Evolutionary conservation across 106 monocot species (phyloP), one percentile per base, ranked within the genome.

Genomic region (Phalaenopsis equestris): DNA sequence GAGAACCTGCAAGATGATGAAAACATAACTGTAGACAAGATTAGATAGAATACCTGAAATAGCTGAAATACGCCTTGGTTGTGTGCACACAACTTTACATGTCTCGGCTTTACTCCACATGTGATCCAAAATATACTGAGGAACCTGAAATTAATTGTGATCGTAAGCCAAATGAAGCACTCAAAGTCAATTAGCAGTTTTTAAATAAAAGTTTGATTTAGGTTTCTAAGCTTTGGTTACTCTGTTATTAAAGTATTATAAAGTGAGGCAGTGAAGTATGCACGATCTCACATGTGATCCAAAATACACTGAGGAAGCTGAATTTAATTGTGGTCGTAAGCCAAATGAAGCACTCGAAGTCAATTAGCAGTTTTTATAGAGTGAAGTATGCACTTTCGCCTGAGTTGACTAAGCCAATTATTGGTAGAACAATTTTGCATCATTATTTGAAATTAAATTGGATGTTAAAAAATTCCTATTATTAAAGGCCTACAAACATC

Each of bases 291-390:
- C 90, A 95, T 91, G 75, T 84, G 56, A 77, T 95, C 99, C 81
- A 99, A 85, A 46, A 99, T 91, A 85, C 90, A 99, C 78, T 99
- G 99, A 81, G 99, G 99, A 38, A 95, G 95, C 99, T 99, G 84
- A 38, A 85, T 42, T 79, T 47, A 5, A 75, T 10, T 45, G 4
- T 21, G 18, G 42, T 18, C 65, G 79, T 43, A 56, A 52, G 30
- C 36, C 21, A 1, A 74, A 74, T 74, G n/a, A 8, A 19, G 14
- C 15, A 70, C 43, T 43, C 17, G 19, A 74, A 74, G 43, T 19
- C 42, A 42, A 42, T 18, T 42, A 45, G 14, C 6, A 42, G 74
- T 74, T 17, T 42, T 45, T 2, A 4, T 7, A 15, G 37, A 74
- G 14, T 43, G 43, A 45, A 74, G 43, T 8, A 43, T 21, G 74